Base-by-base conservation (phyloP, 2,329 filamentous ascomycete genomes). In the Colletotrichum liriopes region DNA sequence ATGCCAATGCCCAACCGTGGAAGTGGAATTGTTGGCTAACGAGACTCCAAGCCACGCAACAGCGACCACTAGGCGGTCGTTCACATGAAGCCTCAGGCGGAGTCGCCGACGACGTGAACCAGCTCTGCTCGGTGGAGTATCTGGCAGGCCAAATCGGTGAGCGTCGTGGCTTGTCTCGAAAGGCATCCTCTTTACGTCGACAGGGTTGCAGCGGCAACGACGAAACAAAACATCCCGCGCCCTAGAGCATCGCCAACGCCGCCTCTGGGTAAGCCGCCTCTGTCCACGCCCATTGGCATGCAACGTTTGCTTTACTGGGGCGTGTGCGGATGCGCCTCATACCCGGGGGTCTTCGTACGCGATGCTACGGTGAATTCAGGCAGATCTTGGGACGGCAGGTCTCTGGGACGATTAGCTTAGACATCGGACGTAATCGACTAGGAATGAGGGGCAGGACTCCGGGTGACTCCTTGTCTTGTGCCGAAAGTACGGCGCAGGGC, bases 291-390 rank as follows among this genome's bases (percentile, higher is more conserved):
- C 26, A 63, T 52, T 62, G 51, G 35, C 52, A 58, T 39, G 29
- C n/a, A 45, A 29, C 18, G 9, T 37, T 45, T 39, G 56, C 43
- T 26, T 47, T 12, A 16, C 14, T 45, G 14, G 23, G 51, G 23
- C 56, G 41, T 58, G 43, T 52, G 52, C 58, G 8, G 29, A 56
- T 37, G 51, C 51, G 58, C 52, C 52, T 71, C n/a, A 43, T 37
- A n/a, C n/a, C 51, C 64, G 9, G 65, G 58, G 51, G 65, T 39
- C 37, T 32, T 62, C 37, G 35, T 43, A 43, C 32, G 18, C 35
- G 56, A 68, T 68, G 58, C 23, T 23, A 68, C 58, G 41, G 58
- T 63, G 20, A 49, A 45, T 39, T n/a, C 23, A 68, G 65, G 68
- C 51, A 71, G 65, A 52, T 59, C 4, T 52, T 52, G 56, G 29